Base-by-base conservation (phyloP, 2,329 filamentous ascomycete species). In the Sclerotinia subarctica region DNA sequence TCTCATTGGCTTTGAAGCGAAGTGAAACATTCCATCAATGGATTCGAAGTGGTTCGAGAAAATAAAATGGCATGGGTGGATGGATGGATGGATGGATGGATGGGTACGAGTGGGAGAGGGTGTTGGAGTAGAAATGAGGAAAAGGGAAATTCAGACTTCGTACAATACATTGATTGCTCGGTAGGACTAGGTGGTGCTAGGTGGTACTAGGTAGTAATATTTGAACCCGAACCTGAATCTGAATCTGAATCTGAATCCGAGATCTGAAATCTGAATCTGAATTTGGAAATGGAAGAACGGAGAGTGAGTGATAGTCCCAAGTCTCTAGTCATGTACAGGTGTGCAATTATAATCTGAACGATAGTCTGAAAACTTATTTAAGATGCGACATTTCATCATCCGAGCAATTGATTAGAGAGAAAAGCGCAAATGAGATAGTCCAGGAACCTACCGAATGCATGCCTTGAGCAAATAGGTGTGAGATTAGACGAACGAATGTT, bases 1-100 rank as follows among this genome's bases (percentile, higher is more conserved):
- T 53, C 59, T 67, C 46, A 67, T 69, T 51, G 64, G 26, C 26
- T 35, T 47, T 19, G 58, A 64, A 71, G 66, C 66, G 64, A 68
- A 64, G 44, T 52, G 58, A 51, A 29, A 49, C 38, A 56, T 65
- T 59, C 57, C 10, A 49, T 38, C 42, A 21, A 66, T n/a, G 44
- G 58, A 29, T 60, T 60, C 44, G 26, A 38, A 52, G 17, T 52
- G 29, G 38, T 66, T 66, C 26, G 44, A 47, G 60, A 49, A 47
- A 58, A 35, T 42, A 6, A 19, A 38, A 57, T 56, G 29, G 19
- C 21, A 56, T 56, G 13, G 29, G 7, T 21, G 35, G 21, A 11
- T 38, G 10, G 35, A 11, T 38, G 35, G 10, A 38, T 54, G 21
- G 26, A 29, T 54, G 52, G 7, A 7, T 35, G 52, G 7, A 35